Percentiles rank a stretch among this genome's conserved stretches.
These are phyloP conservation scores for Nectriaceae sp. DNA, from an alignment of 2,329 filamentous ascomycete species.

Conservation along the genomic window DNA sequence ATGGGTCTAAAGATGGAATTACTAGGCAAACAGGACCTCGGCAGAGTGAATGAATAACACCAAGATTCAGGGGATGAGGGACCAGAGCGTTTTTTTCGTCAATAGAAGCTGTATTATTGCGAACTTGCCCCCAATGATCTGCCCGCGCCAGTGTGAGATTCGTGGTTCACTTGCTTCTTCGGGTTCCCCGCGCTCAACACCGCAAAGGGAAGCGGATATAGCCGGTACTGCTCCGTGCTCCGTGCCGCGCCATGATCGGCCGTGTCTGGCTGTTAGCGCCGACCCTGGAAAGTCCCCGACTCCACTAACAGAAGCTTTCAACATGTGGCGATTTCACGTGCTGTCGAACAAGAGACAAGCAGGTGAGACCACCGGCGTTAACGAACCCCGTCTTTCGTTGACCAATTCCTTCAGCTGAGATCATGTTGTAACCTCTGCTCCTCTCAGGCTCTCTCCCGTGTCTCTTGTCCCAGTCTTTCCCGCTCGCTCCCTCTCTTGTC, in stretches of 20 bases:
- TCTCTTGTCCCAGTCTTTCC: conserved; percentile 9
- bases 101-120: no score
- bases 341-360: conserved; percentile 23
- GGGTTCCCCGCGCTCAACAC: no score
- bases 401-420: conserved; percentile 19
- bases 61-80: no score
- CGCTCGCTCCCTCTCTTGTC: conserved; percentile 4
- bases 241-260: conserved; percentile 1
- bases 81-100: no score
- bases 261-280: conserved; percentile 16
- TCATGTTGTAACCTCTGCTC: conserved; percentile 19
- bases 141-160: no score
- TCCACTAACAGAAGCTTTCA: conserved; percentile 1
- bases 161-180: no score
- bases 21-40: no score
- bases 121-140: no score
- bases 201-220: no score
- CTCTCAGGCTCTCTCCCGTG: conserved; percentile 15
- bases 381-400: conserved; percentile 22
- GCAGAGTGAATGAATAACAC: no score
- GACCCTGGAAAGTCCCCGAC: conserved; percentile 10
- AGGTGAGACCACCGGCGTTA: conserved; percentile 28
- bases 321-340: conserved; percentile 33
- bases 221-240: neutral
- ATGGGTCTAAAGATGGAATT: no score